Evolutionary conservation across 495 filamentous ascomycete genomes (phyloP), one percentile per base, ranked within the genome.

Genomic region (Polyplosphaeria fusca): DNA sequence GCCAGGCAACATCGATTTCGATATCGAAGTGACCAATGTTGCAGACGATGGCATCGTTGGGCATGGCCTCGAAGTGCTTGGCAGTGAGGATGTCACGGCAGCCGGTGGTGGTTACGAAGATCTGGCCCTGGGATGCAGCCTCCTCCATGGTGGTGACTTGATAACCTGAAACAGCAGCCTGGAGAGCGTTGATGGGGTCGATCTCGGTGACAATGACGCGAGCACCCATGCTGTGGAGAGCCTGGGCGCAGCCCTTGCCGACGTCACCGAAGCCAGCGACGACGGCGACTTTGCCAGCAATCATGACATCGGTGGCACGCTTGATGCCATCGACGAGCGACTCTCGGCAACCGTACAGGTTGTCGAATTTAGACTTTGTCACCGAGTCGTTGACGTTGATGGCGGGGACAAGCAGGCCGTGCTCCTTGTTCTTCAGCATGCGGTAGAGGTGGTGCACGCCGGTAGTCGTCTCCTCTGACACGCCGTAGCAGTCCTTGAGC

Each of bases 11-110:
- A 76, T 98, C 93, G 70, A 98, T 98, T 79, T 98, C 93, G 68
- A 96, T 94, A 73, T 98, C 93, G 77, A 98, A 98, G 81, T 98
- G 93, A 71, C 93, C 93, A 77, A 98, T 98, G 82, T 98, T 98
- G 89, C 94, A 98, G 61, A 98, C 91, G 67, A 98, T 96, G 70
- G 93, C 93, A 69, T 98, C 93, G 76, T 98, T 95, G 73, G 85
- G 88, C 93, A 98, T 98, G 58, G 73, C 83, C 80, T 95, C 86
- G 75, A 98, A 98, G 85, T 98, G 93, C 70, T 80, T 75, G 71
- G 84, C 91, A 53, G 85, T 82, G 48, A 98, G 82, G 70, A 98
- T 96, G 75, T 98, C 93, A 77, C 94, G 84, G 88, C 93, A 98
- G 69, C 93, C 94, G 58, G 93, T 97, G 70, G 94, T 97, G 69